A percentile compares a stretch with the other conserved stretches of the same genome.
Evolutionary conservation across 2,329 filamentous ascomycete genomes (phyloP).

Genomic region (Hymenoscyphus albidus): DNA sequence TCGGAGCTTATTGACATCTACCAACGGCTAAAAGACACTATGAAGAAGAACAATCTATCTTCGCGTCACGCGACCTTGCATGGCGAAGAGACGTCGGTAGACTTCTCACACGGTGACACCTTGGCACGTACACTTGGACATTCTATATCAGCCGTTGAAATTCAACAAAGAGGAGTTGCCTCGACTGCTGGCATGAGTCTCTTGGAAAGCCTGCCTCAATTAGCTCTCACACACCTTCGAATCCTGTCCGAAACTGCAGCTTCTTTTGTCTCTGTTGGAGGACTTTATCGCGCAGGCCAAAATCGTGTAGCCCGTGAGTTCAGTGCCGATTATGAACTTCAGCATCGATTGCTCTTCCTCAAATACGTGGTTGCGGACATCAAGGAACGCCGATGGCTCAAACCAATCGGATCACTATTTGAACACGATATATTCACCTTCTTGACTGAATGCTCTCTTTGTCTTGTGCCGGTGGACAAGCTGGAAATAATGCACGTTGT

Average conservation of each 20-base stretch:
- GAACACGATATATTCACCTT: slow-evolving; percentile 73
- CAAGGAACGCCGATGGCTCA: slow-evolving; percentile 35
- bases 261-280: slow-evolving; percentile 77
- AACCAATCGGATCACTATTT: slow-evolving; percentile 53
- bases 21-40: slow-evolving; percentile 55
- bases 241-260: slow-evolving; percentile 84
- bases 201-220: slow-evolving; percentile 78
- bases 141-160: slow-evolving; percentile 85
- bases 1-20: slow-evolving; percentile 59
- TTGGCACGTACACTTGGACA: slow-evolving; percentile 69
- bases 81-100: slow-evolving; percentile 32
- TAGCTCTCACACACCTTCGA: slow-evolving; percentile 79
- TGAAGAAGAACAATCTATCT: slow-evolving; percentile 51
- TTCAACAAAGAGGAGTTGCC: slow-evolving; percentile 82
- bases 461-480: slow-evolving; percentile 61
- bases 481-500: slow-evolving; percentile 77
- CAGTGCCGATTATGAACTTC: slow-evolving; percentile 61
- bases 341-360: slow-evolving; percentile 70
- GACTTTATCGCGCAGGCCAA: slow-evolving; percentile 56
- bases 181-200: slow-evolving; percentile 70
- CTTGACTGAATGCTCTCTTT: slow-evolving; percentile 73
- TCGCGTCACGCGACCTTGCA: slow-evolving; percentile 33
- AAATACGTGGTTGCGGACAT: slow-evolving; percentile 12
- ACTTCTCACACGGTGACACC: slow-evolving; percentile 53
- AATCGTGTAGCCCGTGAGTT: slow-evolving; percentile 66